Conservation (phyloP, 2,329 filamentous ascomycete species). For the Aotearoamyces nothofagi region DNA sequence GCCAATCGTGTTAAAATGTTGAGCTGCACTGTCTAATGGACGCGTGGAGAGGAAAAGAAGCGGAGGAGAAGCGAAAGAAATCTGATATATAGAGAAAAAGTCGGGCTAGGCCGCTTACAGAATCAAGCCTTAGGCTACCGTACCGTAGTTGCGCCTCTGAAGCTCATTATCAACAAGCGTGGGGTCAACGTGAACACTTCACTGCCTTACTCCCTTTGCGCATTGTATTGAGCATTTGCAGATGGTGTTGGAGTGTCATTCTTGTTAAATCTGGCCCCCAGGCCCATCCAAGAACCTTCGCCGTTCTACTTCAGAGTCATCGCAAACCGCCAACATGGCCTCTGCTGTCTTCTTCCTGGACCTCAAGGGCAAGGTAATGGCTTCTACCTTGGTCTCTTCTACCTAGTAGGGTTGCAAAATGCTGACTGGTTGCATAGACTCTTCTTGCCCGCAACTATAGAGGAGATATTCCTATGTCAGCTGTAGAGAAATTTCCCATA, state of each 20-base stretch:
- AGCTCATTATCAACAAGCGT: too few species aligned
- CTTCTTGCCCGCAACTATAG: conserved; percentile 96
- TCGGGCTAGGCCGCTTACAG: too few species aligned
- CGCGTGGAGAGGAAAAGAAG: conserved; percentile 42
- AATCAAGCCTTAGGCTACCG: too few species aligned
- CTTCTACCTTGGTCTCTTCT: conserved; percentile 3
- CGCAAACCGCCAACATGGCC: conserved; percentile 63
- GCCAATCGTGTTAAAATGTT: conserved; percentile 42
- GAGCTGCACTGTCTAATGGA: conserved; percentile 79
- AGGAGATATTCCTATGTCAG: conserved; percentile 97
- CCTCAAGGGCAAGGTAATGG: conserved; percentile 90
- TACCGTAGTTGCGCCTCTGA: too few species aligned
- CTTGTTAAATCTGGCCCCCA: too few species aligned
- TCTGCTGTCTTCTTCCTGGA: conserved; percentile 98
- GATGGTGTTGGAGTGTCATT: too few species aligned
- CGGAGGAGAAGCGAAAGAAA: conserved; percentile 16
- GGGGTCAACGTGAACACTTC: too few species aligned
- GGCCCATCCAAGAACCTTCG: too few species aligned
- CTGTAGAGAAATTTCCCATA: conserved; percentile 93
- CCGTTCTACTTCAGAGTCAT: too few species aligned
- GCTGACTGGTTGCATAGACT: conserved; percentile 42
- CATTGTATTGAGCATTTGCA: too few species aligned
- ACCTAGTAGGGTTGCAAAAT: conserved; percentile 2
- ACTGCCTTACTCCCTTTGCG: too few species aligned
- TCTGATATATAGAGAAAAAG: too few species aligned